These are phyloP conservation scores for Podospora sp. DNA, from an alignment of 495 filamentous ascomycete genomes.

Conservation along the genomic window DNA sequence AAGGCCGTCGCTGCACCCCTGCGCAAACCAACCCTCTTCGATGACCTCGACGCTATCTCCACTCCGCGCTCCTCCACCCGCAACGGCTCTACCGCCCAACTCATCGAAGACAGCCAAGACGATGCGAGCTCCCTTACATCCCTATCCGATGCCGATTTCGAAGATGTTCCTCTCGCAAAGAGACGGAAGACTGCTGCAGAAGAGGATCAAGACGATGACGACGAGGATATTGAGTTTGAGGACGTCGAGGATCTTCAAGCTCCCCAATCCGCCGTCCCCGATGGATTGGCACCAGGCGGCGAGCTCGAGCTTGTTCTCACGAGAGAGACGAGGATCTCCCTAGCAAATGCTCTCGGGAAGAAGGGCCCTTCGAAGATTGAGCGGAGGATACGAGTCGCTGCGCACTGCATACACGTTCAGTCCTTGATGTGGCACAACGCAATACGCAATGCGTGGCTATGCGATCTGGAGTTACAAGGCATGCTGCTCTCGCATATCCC, in stretches of 20 bases:
- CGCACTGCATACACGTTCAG: conserved; percentile 89
- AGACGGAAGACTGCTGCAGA: conserved; percentile 25
- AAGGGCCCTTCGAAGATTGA: conserved; percentile 86
- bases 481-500: conserved; percentile 74
- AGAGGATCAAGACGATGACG: conserved; percentile 50
- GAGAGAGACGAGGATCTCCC: conserved; percentile 55
- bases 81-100: conserved; percentile 49
- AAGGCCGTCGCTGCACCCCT: conserved; percentile 32
- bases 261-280: conserved; percentile 24
- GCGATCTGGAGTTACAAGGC: conserved; percentile 75
- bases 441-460: conserved; percentile 82
- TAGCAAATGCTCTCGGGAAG: conserved; percentile 67
- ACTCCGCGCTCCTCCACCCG: conserved; percentile 53
- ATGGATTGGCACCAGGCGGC: conserved; percentile 35
- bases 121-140: conserved; percentile 56
- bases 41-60: conserved; percentile 62
- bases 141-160: conserved; percentile 69
- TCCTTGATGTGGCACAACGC: conserved; percentile 86
- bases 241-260: conserved; percentile 79
- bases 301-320: conserved; percentile 80
- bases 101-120: conserved; percentile 58
- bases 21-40: conserved; percentile 65
- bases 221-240: conserved; percentile 84
- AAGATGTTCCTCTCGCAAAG: conserved; percentile 53
- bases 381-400: conserved; percentile 70